Percentiles rank a stretch among this genome's conserved stretches.
Conservation (phyloP, 306 rosid genomes). For the Corylus heterophylla region DNA sequence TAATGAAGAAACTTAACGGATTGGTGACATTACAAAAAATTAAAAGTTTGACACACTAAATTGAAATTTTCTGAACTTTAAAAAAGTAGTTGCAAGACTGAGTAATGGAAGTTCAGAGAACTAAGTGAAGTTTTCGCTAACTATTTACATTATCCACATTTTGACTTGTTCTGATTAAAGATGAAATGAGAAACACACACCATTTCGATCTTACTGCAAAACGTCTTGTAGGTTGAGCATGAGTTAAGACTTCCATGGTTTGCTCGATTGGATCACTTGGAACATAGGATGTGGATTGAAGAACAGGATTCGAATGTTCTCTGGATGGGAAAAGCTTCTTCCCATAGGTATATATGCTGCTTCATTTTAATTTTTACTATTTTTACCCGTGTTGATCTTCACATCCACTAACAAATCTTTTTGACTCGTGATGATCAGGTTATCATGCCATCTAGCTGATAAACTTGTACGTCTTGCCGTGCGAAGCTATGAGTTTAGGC, state of each 20-base stretch:
- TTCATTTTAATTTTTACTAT: no score
- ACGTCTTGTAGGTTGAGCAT: constrained; percentile 38
- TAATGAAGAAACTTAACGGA: no score
- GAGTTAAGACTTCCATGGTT: constrained; percentile 54
- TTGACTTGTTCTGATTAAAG: no score
- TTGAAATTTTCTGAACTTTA: no score
- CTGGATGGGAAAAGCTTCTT: constrained; percentile 47
- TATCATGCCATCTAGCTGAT: constrained; percentile 24
- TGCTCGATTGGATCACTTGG: constrained; percentile 65
- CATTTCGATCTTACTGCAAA: not conserved
- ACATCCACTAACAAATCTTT: not conserved
- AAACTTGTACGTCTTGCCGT: constrained; percentile 46
- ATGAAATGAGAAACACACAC: no score
- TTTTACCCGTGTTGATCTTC: not conserved
- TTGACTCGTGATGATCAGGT: constrained; percentile 18
- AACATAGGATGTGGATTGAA: constrained; percentile 58
- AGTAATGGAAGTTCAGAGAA: no score
- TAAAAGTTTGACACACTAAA: no score
- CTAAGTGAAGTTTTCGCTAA: no score
- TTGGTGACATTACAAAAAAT: no score
- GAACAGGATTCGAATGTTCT: constrained; percentile 31
- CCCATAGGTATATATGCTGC: constrained; percentile 29
- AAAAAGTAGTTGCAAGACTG: no score
- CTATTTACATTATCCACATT: no score
- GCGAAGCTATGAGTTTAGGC: constrained; percentile 37